These are phyloP conservation scores for Epichloe aotearoae DNA, from an alignment of 2,329 filamentous ascomycete species.

Conservation along the genomic window DNA sequence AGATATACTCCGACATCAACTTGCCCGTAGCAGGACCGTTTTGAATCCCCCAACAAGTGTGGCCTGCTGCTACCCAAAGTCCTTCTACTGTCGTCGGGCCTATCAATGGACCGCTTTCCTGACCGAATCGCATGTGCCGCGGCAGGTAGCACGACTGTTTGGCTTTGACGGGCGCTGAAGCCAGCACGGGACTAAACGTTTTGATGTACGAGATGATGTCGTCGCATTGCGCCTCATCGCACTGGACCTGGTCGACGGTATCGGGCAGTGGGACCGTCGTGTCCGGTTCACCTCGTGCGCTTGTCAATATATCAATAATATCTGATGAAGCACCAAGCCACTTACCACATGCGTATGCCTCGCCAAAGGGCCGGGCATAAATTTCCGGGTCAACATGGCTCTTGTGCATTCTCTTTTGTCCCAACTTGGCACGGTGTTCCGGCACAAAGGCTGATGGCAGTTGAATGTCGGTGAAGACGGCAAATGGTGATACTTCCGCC, in stretches of 20 bases:
- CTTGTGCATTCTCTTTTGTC: constrained; percentile 39
- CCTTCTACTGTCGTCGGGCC: constrained; percentile 62
- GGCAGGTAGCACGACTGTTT: constrained; percentile 92
- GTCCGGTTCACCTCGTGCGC: constrained; percentile 56
- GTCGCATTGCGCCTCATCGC: constrained; percentile 65
- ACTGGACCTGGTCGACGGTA: constrained; percentile 60
- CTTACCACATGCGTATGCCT: constrained; percentile 82
- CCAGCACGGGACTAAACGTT: constrained; percentile 51
- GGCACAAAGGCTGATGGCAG: constrained; percentile 53
- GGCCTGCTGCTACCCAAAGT: constrained; percentile 70
- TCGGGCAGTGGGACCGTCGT: constrained; percentile 58
- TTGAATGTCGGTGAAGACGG: constrained; percentile 75
- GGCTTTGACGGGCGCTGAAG: constrained; percentile 53
- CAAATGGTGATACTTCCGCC: constrained; percentile 55
- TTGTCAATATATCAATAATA: too few relatives aligned
- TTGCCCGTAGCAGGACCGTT: constrained; percentile 83
- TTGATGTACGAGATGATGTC: constrained; percentile 72
- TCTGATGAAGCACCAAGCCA: neutral
- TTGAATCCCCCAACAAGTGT: constrained; percentile 98
- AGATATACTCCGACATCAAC: constrained; percentile 65
- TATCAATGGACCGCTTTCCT: constrained; percentile 56
- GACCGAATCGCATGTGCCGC: constrained; percentile 50
- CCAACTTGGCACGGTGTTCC: constrained; percentile 31
- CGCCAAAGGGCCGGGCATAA: constrained; percentile 76
- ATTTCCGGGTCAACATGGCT: constrained; percentile 76